Base-by-base conservation (phyloP, 2,329 filamentous ascomycete genomes). In the Colletotrichum simmondsii region DNA sequence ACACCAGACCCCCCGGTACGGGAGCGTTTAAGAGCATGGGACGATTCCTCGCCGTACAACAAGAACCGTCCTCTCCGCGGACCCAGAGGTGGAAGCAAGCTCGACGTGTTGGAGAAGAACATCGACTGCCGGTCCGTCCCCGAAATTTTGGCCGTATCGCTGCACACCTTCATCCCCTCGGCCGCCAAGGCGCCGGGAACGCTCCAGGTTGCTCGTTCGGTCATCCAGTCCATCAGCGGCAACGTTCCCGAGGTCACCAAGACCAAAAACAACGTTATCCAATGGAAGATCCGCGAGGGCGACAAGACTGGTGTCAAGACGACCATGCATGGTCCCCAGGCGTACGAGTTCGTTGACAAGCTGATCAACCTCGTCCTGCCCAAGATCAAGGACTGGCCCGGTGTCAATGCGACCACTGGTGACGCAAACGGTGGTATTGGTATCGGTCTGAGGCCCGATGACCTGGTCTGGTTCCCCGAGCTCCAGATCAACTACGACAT, bases 371-470 rank as follows among this genome's bases (percentile, higher is more conserved):
- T 98, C 10, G 95, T 99, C 6, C 88, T 98, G 80, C 97, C 97
- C 52, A 94, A 92, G 80, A 97, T 99, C 84, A 99, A 98, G 87
- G 97, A 99, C 77, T 99, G 95, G 93, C 91, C 90, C 68, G 97
- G 97, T 24, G 79, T 91, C 68, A 80, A 84, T 76, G 87, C 83
- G 72, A 81, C 79, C 56, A 94, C 94, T 52, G 97, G 97, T 79
- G 97, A 99, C 82, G 92, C 91, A 79, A 92, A 93, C 74, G 97
- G 97, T 49, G 98, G 98, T 82, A 88, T 99, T 76, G 89, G 88
- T 11, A 96, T 95, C 82, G 97, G 97, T 76, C 87, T 99, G 77
- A 88, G 88, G 16, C 87, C 92, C 5, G 92, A 94, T 71, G 91
- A 93, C 77, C 91, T 98, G 78, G 91, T 93, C 63, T 86, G 94